Base-by-base conservation (phyloP, 495 filamentous ascomycete species). In the Hypoxylon rickii region DNA sequence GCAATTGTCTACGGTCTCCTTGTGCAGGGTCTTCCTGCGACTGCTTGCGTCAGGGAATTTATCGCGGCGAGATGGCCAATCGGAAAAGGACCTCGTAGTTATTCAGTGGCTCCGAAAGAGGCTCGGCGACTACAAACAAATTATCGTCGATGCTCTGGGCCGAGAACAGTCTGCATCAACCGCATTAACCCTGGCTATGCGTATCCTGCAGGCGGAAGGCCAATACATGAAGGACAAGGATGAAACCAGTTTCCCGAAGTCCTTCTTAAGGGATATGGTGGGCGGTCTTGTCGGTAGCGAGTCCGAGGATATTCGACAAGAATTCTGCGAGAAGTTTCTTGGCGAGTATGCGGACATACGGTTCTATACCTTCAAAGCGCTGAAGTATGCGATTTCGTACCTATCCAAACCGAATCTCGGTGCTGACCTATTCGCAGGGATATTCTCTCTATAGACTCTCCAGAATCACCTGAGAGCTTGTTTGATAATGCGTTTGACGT, bases 21-120 rank as follows among this genome's bases (percentile, higher is more conserved):
- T 97, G 20, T 97, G 92, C 67, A 85, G 92, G 54, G 86, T 92
- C n/a, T 96, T 98, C 66, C 84, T 86, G 63, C 83, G 87, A 53
- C 79, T 98, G 43, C 83, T 96, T 63, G 86, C 86, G 7, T 77
- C 77, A n/a, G 92, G 92, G 55, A 81, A 76, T 55, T 63, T 97
- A 58, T 77, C 78, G 8, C 85, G 83, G 68, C 79, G 74, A 44
- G 82, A 78, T 50, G 80, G 79, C 16, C 79, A 78, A 32, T 78
- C 84, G 7, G 84, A 92, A 45, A 87, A 88, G 55, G 91, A 96
- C 60, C 76, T 74, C 15, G 83, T 88, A 12, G 81, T 97, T 41
- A 75, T 86, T 3, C 73, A 79, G 60, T 97, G 94, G 94, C 74
- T 98, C 46, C 87, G 82, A 61, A 86, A 84, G 44, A 79, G 86